These are phyloP conservation scores for Euptelea pleiosperma DNA, from an alignment of 164 flowering plant species.

Conservation along the genomic window DNA sequence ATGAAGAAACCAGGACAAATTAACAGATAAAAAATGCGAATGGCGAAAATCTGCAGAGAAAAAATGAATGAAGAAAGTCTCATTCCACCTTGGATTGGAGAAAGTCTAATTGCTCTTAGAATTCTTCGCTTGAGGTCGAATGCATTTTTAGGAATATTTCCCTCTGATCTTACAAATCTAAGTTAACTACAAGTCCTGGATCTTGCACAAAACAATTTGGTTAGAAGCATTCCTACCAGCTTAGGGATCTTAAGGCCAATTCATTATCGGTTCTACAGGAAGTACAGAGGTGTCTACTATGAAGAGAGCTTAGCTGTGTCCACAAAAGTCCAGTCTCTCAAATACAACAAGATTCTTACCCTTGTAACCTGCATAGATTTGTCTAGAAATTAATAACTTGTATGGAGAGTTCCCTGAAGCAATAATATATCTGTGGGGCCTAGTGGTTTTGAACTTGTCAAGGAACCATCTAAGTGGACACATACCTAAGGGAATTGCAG, in stretches of 20 bases:
- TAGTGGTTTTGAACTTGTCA: constrained; percentile 38
- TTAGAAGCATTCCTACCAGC: constrained; percentile 37
- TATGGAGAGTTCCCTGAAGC: constrained; percentile 28
- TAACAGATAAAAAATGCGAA: too few species aligned
- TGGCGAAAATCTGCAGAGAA: too few species aligned
- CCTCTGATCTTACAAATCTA: constrained; percentile 25
- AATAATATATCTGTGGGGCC: constrained; percentile 18
- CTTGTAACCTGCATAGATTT: constrained; percentile 36
- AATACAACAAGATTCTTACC: constrained; percentile 31
- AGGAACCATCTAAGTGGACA: constrained; percentile 31
- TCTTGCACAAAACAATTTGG: constrained; percentile 35
- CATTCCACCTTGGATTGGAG: constrained; percentile 36
- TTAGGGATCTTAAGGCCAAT: constrained; percentile 24
- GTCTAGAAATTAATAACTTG: constrained; percentile 29
- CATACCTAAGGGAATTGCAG: constrained; percentile 34
- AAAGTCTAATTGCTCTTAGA: constrained; percentile 14
- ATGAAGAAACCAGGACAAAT: too few species aligned
- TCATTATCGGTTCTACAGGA: constrained; percentile 22
- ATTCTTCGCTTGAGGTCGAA: constrained; percentile 35
- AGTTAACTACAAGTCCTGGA: constrained; percentile 36
- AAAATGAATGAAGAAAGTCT: too few species aligned
- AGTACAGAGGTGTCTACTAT: constrained; percentile 28
- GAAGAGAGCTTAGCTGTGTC: constrained; percentile 27
- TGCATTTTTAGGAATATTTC: constrained; percentile 25
- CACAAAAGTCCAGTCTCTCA: constrained; percentile 15